These are phyloP conservation scores for Fusarium subtropicale DNA, from an alignment of 2,329 filamentous ascomycete species.

Conservation along the genomic window DNA sequence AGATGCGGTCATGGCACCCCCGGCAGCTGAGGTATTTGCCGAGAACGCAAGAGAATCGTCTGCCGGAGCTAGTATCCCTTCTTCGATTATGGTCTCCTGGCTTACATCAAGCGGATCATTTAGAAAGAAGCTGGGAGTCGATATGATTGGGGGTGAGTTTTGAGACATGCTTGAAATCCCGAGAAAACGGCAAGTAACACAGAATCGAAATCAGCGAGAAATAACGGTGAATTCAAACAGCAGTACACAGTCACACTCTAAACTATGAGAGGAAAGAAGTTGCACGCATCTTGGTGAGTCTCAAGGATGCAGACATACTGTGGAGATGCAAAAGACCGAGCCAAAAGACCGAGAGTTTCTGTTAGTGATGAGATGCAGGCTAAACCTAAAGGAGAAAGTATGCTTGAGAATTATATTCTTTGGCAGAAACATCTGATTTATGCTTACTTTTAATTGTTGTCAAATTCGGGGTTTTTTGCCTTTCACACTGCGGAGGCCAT, in stretches of 20 bases:
- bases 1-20: slow-evolving; percentile 17
- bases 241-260: neutral
- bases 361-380: slow-evolving; percentile 8
- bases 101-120: slow-evolving; percentile 21
- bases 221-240: slow-evolving; percentile 19
- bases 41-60: slow-evolving; percentile 9
- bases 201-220: slow-evolving; percentile 13
- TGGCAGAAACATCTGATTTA: neutral
- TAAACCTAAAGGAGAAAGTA: slow-evolving; percentile 13
- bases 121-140: slow-evolving; percentile 35
- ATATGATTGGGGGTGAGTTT: slow-evolving; percentile 23
- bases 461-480: neutral
- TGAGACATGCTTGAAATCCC: slow-evolving; percentile 11
- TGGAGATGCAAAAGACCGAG: slow-evolving; percentile 30
- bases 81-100: slow-evolving; percentile 4
- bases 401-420: neutral
- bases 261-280: neutral
- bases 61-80: neutral
- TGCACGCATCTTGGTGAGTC: slow-evolving; percentile 5
- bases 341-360: slow-evolving; percentile 33
- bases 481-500: neutral
- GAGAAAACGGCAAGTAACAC: neutral
- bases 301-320: neutral
- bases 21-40: neutral
- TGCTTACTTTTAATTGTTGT: neutral